Base-by-base conservation (phyloP, 345 rosid genomes). In the Pistacia vera region DNA sequence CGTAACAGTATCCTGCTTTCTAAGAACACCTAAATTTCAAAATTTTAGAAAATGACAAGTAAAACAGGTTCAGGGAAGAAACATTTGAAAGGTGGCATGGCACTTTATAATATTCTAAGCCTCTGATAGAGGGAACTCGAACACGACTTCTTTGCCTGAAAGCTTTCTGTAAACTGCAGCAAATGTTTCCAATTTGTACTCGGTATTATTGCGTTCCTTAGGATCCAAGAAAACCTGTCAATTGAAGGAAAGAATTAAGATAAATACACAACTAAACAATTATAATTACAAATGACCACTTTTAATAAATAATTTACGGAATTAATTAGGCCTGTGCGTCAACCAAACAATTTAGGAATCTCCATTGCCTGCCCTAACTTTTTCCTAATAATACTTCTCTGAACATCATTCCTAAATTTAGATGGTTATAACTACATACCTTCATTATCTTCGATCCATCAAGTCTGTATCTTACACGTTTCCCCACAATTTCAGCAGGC, bases 401-500 rank as follows among this genome's bases (percentile, higher is more conserved):
- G 13, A 60, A 48, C 38, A 59, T 2, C 13, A 72, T 9, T 18
- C 1, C 17, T 2, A 48, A 3, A 30, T 13, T 4, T 3, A 46
- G 22, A 49, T 74, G 63, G 36, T 59, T 20, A 62, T 20, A 70
- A 3, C 55, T 44, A 33, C 46, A 18, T 64, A 92, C 97, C 94
- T 92, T 93, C 90, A 88, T 91, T 72, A 90, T 87, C 84, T 93
- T 95, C 68, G 97, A 79, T 25, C 98, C 97, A 61, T 95, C 98
- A 57, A 92, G 65, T 71, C 94, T 77, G 75, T 91, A 91, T 86
- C 92, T 90, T 20, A 75, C 77, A 0, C 95, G 93, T 83, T 93
- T 93, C 62, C 97, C 98, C n/a, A 92, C 95, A 87, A 93, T 95
- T 87, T 95, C 97, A 25, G 98, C 97, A 10, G 97, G 97, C 66